These are phyloP conservation scores for Aspergillus melleus DNA, from an alignment of 2,329 filamentous ascomycete genomes.

Conservation along the genomic window DNA sequence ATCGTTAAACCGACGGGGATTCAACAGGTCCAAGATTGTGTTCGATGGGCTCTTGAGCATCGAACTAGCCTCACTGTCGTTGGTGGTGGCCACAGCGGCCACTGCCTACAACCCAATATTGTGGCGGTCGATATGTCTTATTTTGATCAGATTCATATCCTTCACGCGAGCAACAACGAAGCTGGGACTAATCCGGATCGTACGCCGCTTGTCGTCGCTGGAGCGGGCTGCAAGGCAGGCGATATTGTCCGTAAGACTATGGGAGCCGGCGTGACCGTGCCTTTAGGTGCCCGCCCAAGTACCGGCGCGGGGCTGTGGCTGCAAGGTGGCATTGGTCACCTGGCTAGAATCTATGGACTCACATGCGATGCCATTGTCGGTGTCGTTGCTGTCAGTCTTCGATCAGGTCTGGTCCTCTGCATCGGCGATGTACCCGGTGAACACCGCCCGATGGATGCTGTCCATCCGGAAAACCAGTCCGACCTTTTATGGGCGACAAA, in stretches of 20 bases:
- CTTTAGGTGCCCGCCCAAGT: slow-evolving; percentile 60
- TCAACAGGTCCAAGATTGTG: no score
- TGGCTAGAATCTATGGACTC: slow-evolving; percentile 57
- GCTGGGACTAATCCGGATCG: slow-evolving; percentile 5
- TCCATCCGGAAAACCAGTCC: slow-evolving; percentile 14
- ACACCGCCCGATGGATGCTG: slow-evolving; percentile 42
- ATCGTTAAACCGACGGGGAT: no score
- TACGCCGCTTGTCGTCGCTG: slow-evolving; percentile 50
- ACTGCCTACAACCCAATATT: slow-evolving; percentile 56
- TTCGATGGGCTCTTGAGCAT: slow-evolving; percentile 54
- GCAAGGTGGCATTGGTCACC: slow-evolving; percentile 65
- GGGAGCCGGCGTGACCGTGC: slow-evolving; percentile 54
- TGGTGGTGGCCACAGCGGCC: slow-evolving; percentile 61
- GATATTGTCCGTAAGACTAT: slow-evolving; percentile 44
- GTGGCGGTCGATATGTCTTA: slow-evolving; percentile 60
- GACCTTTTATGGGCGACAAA: no score
- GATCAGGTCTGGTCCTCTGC: slow-evolving; percentile 49
- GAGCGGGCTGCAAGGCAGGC: slow-evolving; percentile 57
- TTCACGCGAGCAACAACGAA: not conserved
- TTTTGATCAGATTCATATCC: slow-evolving; percentile 41
- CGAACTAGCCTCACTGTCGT: slow-evolving; percentile 50
- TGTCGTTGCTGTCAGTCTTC: slow-evolving; percentile 57
- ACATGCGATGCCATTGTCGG: slow-evolving; percentile 62
- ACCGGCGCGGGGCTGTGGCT: slow-evolving; percentile 65
- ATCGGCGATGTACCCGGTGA: slow-evolving; percentile 54